These are phyloP conservation scores for Penicillium capsulatum DNA, from an alignment of 2,329 filamentous ascomycete genomes.

Conservation along the genomic window DNA sequence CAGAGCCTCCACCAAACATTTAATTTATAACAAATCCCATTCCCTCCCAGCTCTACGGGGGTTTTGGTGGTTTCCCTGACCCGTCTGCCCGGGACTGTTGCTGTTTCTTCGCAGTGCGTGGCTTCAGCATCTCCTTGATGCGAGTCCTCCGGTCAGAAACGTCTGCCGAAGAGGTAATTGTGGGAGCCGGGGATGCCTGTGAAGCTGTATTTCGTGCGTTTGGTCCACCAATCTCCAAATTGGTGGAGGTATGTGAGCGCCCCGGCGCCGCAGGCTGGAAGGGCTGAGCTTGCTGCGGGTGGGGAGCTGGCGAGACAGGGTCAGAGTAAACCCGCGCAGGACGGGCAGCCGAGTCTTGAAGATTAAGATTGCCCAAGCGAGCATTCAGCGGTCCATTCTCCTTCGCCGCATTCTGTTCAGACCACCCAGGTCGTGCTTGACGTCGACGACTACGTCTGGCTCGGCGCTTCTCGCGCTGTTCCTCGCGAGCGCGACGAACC, in stretches of 20 bases:
- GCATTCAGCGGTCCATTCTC: constrained; percentile 19
- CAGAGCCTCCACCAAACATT: too few species aligned
- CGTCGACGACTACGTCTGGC: constrained; percentile 22
- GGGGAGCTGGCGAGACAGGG: background rate
- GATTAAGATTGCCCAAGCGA: constrained; percentile 17
- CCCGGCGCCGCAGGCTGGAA: background rate
- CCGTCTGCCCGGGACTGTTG: background rate
- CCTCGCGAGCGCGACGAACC: constrained; percentile 34
- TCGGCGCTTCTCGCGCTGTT: constrained; percentile 30
- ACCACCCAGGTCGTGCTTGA: constrained; percentile 10
- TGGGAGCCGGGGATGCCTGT: constrained; percentile 10
- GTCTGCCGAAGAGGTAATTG: constrained; percentile 12
- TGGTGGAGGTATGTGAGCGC: background rate
- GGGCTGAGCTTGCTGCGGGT: background rate
- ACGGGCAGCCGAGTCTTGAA: constrained; percentile 1
- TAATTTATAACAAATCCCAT: too few species aligned
- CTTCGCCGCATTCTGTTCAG: constrained; percentile 1
- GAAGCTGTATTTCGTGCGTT: constrained; percentile 1
- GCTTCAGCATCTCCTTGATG: constrained; percentile 19
- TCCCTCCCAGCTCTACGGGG: background rate
- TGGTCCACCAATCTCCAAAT: constrained; percentile 6
- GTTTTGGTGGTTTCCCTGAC: background rate
- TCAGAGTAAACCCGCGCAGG: constrained; percentile 1
- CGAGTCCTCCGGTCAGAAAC: constrained; percentile 14
- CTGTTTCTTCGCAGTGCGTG: constrained; percentile 17